Percentiles rank a stretch among this genome's conserved stretches.
phyloP scores from a whole-genome alignment of 306 rosid species.

The Vigna unguiculata region DNA sequence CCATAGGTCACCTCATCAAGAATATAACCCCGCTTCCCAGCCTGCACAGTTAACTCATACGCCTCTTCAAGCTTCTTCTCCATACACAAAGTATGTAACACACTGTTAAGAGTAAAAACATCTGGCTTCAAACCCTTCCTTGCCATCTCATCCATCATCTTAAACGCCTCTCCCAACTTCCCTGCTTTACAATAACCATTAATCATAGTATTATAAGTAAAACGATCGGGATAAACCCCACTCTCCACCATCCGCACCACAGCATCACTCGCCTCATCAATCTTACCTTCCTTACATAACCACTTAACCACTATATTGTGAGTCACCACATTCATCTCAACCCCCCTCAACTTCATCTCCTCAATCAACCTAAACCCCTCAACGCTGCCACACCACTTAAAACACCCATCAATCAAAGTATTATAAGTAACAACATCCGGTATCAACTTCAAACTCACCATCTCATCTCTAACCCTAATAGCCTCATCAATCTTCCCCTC shows the following conservation, averaged over 20 bases:
- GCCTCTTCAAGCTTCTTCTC: slow-evolving; percentile 81
- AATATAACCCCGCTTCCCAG: slow-evolving; percentile 77
- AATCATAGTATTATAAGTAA: slow-evolving; percentile 83
- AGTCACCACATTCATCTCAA: slow-evolving; percentile 66
- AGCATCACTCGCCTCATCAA: slow-evolving; percentile 61
- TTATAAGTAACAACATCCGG: slow-evolving; percentile 89
- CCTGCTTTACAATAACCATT: slow-evolving; percentile 73
- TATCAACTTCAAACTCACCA: slow-evolving; percentile 65
- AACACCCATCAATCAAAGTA: slow-evolving; percentile 80
- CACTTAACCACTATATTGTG: slow-evolving; percentile 83
- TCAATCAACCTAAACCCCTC: slow-evolving; percentile 65
- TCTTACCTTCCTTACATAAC: slow-evolving; percentile 80
- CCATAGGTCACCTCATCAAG: slow-evolving; percentile 88
- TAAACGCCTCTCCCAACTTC: slow-evolving; percentile 69
- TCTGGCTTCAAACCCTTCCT: slow-evolving; percentile 67
- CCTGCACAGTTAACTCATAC: slow-evolving; percentile 53
- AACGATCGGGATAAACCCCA: slow-evolving; percentile 72
- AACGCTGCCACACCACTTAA: slow-evolving; percentile 47
- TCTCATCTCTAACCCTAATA: slow-evolving; percentile 66
- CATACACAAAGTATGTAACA: slow-evolving; percentile 63
- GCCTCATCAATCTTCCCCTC: slow-evolving; percentile 81
- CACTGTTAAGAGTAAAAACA: slow-evolving; percentile 72
- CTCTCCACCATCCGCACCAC: slow-evolving; percentile 65
- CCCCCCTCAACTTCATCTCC: slow-evolving; percentile 70
- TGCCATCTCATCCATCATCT: slow-evolving; percentile 78